Evolutionary conservation across 2,329 filamentous ascomycete species (phyloP).

Genomic region (Verticillium klebahnii): DNA sequence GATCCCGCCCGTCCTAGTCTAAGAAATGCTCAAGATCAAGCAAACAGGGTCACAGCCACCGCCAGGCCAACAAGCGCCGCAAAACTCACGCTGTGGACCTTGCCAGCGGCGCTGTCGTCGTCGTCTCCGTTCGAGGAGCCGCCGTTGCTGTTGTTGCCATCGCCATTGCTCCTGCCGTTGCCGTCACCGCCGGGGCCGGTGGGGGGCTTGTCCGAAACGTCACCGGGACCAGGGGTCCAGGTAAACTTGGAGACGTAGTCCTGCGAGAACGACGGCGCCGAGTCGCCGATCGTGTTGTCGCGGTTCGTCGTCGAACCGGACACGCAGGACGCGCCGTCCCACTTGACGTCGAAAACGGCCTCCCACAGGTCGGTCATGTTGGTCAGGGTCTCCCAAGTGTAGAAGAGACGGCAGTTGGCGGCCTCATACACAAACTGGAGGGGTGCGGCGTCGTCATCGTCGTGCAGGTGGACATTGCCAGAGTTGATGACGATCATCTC

Average conservation of each 20-base stretch:
- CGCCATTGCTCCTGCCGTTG: background rate
- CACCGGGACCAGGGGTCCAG: conserved; percentile 8
- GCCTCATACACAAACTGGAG: conserved; percentile 58
- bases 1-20: background rate
- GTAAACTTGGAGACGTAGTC: conserved; percentile 7
- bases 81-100: background rate
- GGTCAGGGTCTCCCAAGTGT: conserved; percentile 46
- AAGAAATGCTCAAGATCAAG: background rate
- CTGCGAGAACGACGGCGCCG: conserved; percentile 2
- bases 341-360: conserved; percentile 27
- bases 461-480: conserved; percentile 16
- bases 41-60: background rate
- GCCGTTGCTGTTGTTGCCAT: background rate
- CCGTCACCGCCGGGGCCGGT: background rate
- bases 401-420: conserved; percentile 58
- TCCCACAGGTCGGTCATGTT: conserved; percentile 50
- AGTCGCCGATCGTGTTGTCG: conserved; percentile 5
- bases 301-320: conserved; percentile 10
- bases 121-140: background rate
- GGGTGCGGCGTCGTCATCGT: conserved; percentile 25
- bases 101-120: conserved; percentile 5
- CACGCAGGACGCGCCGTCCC: conserved; percentile 10
- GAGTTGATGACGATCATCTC: conserved; percentile 10
- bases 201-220: background rate
- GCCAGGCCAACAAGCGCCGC: background rate